Evolutionary conservation across 139 green algal genomes (phyloP).

Genomic region (Spirogloea muscicola): DNA sequence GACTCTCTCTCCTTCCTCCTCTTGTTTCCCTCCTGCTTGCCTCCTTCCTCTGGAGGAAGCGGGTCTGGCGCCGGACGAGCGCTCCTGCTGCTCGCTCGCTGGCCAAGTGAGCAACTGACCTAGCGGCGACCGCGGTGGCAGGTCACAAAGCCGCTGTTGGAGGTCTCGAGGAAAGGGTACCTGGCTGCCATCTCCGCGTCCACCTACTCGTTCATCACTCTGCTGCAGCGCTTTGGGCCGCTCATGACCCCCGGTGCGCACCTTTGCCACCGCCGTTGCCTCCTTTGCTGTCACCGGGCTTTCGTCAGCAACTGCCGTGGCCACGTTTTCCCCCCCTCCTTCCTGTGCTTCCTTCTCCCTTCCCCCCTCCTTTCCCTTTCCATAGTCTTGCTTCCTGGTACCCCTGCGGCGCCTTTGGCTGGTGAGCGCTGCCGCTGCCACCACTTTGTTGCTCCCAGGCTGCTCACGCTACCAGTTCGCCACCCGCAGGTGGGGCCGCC

Average conservation of each 20-base stretch:
- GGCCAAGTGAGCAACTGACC: no score
- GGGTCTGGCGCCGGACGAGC: no score
- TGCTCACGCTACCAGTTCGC: no score
- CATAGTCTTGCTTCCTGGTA: no score
- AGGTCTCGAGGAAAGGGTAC: slow-evolving; percentile 92
- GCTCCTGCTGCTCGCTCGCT: no score
- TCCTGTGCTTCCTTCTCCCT: slow-evolving; percentile 54
- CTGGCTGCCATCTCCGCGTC: slow-evolving; percentile 93
- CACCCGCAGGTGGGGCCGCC: slow-evolving; percentile 64
- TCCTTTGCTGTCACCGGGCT: slow-evolving; percentile 19
- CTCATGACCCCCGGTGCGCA: slow-evolving; percentile 57
- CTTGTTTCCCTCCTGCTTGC: neutral
- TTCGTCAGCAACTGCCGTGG: no score
- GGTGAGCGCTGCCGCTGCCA: no score
- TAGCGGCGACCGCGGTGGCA: neutral
- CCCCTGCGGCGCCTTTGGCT: no score
- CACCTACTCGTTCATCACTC: slow-evolving; percentile 90
- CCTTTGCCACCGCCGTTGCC: neutral
- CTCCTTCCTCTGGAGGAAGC: no score
- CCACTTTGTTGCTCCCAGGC: no score
- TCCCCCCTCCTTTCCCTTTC: neutral
- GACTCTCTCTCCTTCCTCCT: neutral
- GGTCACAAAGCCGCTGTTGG: slow-evolving; percentile 91
- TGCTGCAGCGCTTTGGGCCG: slow-evolving; percentile 79
- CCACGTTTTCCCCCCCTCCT: slow-evolving; percentile 55